These are phyloP conservation scores for Kregervanrija pseudodelftensis DNA, from an alignment of 805 yeast genomes.

Conservation along the genomic window DNA sequence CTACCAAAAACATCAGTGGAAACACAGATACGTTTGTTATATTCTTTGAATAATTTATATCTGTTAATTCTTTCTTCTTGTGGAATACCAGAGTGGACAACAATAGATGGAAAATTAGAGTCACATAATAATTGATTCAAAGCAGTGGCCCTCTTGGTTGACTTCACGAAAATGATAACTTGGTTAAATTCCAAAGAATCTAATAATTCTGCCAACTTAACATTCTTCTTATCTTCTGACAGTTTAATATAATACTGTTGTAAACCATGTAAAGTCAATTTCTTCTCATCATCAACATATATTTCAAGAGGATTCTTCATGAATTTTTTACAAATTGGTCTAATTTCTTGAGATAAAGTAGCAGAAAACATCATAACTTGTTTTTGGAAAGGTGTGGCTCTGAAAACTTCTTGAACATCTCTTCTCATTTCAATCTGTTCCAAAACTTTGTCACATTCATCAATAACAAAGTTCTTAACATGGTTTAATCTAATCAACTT, in stretches of 20 bases:
- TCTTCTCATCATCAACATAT: constrained; percentile 95
- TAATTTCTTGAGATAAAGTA: constrained; percentile 86
- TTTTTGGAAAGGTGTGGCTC: constrained; percentile 95
- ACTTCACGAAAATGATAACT: constrained; percentile 92
- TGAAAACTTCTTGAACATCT: constrained; percentile 96
- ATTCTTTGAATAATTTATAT: constrained; percentile 93
- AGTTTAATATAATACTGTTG: constrained; percentile 93
- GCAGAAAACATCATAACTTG: constrained; percentile 99
- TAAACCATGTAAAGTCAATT: constrained; percentile 94
- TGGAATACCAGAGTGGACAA: constrained; percentile 90
- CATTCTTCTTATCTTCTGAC: constrained; percentile 86
- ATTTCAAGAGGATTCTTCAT: constrained; percentile 97
- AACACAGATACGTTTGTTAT: constrained; percentile 97
- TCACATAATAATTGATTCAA: constrained; percentile 83
- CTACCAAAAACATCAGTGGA: constrained; percentile 98
- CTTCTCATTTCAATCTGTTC: constrained; percentile 88
- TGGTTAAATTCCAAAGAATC: constrained; percentile 96
- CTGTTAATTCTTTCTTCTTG: constrained; percentile 98
- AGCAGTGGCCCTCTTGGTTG: constrained; percentile 87
- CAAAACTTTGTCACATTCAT: constrained; percentile 97
- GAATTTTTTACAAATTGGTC: constrained; percentile 95
- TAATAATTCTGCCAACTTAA: constrained; percentile 82
- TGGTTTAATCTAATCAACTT: constrained; percentile 79
- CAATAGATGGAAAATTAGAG: constrained; percentile 94
- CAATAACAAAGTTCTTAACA: constrained; percentile 90